Evolutionary conservation across 148 eudicot species (phyloP).

Genomic region (Persicaria tinctoria): DNA sequence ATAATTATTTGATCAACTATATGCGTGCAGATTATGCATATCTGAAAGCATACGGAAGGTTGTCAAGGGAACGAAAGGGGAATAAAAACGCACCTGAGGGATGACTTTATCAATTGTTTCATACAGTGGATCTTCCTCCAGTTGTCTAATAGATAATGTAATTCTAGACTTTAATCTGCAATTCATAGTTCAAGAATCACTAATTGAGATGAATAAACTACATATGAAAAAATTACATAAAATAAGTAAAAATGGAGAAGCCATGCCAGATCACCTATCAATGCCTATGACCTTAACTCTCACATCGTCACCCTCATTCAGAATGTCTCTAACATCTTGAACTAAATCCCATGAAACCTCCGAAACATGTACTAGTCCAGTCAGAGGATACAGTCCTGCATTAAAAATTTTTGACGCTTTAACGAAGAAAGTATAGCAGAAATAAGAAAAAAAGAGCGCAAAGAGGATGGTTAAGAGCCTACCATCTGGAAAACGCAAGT

Average conservation of each 20-base stretch:
- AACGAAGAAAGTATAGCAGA: background rate
- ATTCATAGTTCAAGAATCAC: background rate
- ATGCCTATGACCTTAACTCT: slow-evolving; percentile 61
- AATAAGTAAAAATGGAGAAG: background rate
- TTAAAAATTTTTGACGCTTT: slow-evolving; percentile 14
- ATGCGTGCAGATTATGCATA: background rate
- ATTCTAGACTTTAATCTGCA: slow-evolving; percentile 70
- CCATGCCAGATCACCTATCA: slow-evolving; percentile 48
- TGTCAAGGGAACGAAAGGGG: background rate
- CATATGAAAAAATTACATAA: background rate
- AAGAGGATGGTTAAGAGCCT: background rate
- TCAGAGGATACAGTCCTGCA: slow-evolving; percentile 77
- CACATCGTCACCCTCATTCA: slow-evolving; percentile 67
- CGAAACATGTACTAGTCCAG: slow-evolving; percentile 91
- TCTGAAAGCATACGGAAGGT: background rate
- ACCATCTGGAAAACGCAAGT: slow-evolving; percentile 85
- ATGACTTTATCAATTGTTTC: slow-evolving; percentile 93
- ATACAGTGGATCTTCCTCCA: slow-evolving; percentile 89
- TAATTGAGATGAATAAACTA: background rate
- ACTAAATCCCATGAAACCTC: slow-evolving; percentile 98
- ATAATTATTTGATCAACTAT: background rate
- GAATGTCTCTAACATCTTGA: slow-evolving; percentile 76
- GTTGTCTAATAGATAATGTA: slow-evolving; percentile 78
- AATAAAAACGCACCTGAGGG: slow-evolving; percentile 53
- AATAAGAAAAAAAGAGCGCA: background rate